These are phyloP conservation scores for Paraconiothyrium brasiliense DNA, from an alignment of 2,329 filamentous ascomycete genomes.

Conservation along the genomic window DNA sequence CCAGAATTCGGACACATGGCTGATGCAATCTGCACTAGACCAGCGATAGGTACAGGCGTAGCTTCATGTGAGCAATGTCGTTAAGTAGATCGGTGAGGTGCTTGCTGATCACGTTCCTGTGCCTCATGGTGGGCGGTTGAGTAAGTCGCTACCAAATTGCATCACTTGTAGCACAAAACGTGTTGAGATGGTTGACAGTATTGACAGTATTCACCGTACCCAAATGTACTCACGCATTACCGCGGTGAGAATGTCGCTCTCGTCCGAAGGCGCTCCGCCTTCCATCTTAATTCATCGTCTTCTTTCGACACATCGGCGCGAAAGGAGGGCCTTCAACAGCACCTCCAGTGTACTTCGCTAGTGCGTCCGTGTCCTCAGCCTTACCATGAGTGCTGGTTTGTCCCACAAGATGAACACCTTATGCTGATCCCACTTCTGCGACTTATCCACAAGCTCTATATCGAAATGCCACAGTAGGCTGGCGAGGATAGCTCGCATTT, in stretches of 20 bases:
- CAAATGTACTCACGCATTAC: neutral
- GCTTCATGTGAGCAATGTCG: too few relatives aligned
- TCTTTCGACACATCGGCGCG: too few relatives aligned
- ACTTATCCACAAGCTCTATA: slow-evolving; percentile 35
- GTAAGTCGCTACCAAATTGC: neutral
- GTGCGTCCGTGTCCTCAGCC: slow-evolving; percentile 12
- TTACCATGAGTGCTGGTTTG: slow-evolving; percentile 37
- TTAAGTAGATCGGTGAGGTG: neutral
- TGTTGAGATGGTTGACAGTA: neutral
- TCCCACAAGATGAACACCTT: slow-evolving; percentile 46
- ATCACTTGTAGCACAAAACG: neutral
- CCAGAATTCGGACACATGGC: too few relatives aligned
- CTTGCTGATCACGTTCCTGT: neutral
- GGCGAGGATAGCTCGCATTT: slow-evolving; percentile 46
- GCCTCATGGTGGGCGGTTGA: neutral
- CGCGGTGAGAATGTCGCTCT: neutral
- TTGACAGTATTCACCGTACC: neutral
- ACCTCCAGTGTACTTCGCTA: neutral
- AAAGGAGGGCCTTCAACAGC: too few relatives aligned
- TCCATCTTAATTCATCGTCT: too few relatives aligned
- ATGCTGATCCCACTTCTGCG: slow-evolving; percentile 33
- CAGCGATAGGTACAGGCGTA: too few relatives aligned
- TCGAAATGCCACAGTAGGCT: slow-evolving; percentile 50
- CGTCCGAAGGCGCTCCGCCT: neutral
- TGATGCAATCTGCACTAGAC: too few relatives aligned